Evolutionary conservation across 75 land plant species (phyloP), one percentile per base, ranked within the genome.

Genomic region (Larix kaempferi): DNA sequence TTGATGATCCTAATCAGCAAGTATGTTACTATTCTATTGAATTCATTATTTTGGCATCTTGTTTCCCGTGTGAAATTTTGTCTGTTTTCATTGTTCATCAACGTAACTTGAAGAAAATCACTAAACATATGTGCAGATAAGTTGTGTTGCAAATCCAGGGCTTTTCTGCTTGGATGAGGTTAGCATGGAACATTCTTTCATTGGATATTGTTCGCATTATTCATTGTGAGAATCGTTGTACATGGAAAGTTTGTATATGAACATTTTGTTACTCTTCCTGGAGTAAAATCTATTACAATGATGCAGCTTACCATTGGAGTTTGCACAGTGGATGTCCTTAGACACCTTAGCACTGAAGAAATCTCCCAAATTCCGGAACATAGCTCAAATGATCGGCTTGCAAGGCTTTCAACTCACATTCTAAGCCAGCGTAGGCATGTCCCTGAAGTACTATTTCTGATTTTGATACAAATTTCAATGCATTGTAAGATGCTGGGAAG

Each of bases 261-360:
- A 33, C 7, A 37, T 5, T 65, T 65, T 2, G 33, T 21, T 65
- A 5, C 19, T 64, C n/a, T n/a, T n/a, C 37, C 33, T n/a, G 54
- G 41, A 37, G 41, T 41, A 69, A 69, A 69, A n/a, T 21, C 5
- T 39, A 41, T 6, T 69, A 10, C 41, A 13, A 67, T 25, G 58
- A 23, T 78, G 64, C 92, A 95, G 98, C 77, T 93, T 37, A 90
- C 84, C 41, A 39, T 93, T 65, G 93, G 90, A 71, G 88, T 92
- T 85, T 91, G 93, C 74, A 90, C 90, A 39, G 81, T 84, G 44
- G 99, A 96, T 82, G 80, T 96, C 33, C 82, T 96, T 15, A 86
- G 90, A 66, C 99, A 97, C 5, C 87, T 97, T 57, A 94, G 95
- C 81, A 87, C 91, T 83, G 98, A 94, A 81, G 95, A 90, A 77